Evolutionary conservation across 1,139 yeast species (phyloP), one percentile per base, ranked within the genome.

Genomic region (Hanseniaspora sp.): DNA sequence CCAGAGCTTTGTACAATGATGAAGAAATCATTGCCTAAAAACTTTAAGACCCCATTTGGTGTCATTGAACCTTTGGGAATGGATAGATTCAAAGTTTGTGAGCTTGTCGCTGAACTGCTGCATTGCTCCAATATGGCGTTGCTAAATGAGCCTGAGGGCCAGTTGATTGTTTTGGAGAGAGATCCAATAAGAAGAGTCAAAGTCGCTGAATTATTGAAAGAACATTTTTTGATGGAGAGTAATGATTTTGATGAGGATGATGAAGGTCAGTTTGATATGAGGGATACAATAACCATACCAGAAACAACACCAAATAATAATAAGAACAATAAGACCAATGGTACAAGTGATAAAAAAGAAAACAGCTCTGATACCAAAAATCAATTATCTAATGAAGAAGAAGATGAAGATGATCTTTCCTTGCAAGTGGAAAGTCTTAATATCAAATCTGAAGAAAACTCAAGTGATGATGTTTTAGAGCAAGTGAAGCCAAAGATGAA

Each of bases 51-150:
- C 5, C 83, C 88, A 12, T 81, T 82, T 64, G 88, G 88, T 23
- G 67, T 69, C 38, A 81, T 83, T 58, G 95, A 90, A 69, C 98
- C 98, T 0, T 73, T 92, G 43, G 98, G 98, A 0, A 90, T 92
- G 69, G 98, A 92, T 69, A 75, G 98, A 61, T 94, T 94, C 70
- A 87, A 92, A 65, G 84, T 92, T 52, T 92, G 98, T 69, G 99
- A 92, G 69, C 76, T 92, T 56, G 81, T 92, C 55, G 98, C 98
- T 0, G 99, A 92, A 67, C 75, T 92, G 55, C 74, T 92, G 55
- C 99, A 92, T 69, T 92, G 99, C 65, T 87, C 96, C 23, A 94
- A 92, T 69, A 94, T 94, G 95, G 92, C 92, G 1, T 72, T 94
- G 51, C 74, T 92, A 55, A 92, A 92, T 66, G 96, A 88, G 64